These are phyloP conservation scores for Umbelopsis ramanniana DNA, from an alignment of 192 early-diverging fungal genomes.

Conservation along the genomic window DNA sequence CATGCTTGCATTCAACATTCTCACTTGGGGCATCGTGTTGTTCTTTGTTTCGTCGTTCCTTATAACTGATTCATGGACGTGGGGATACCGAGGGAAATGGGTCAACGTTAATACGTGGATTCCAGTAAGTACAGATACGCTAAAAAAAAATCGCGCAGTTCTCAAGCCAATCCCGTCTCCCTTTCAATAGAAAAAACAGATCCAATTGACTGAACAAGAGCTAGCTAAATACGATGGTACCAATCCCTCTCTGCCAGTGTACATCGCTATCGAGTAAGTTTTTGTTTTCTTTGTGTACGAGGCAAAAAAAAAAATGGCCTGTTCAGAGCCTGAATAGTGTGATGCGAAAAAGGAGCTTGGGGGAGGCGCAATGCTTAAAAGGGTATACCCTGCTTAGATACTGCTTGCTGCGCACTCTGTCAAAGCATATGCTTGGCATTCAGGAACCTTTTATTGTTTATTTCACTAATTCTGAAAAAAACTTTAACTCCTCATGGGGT, in stretches of 20 bases:
- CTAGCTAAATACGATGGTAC: constrained; percentile 84
- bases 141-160: background rate
- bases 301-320: background rate
- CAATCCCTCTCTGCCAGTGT: constrained; percentile 80
- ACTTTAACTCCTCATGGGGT: background rate
- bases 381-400: constrained; percentile 9
- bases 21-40: constrained; percentile 38
- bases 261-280: constrained; percentile 83
- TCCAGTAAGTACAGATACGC: constrained; percentile 51
- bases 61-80: constrained; percentile 77
- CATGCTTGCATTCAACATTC: background rate
- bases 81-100: constrained; percentile 75
- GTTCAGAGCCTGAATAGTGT: background rate
- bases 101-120: constrained; percentile 72
- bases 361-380: background rate
- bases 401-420: background rate
- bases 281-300: too few relatives aligned
- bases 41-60: constrained; percentile 64
- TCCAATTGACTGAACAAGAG: constrained; percentile 76
- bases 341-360: background rate
- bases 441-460: constrained; percentile 19
- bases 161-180: background rate
- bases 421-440: background rate
- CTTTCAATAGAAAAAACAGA: constrained; percentile 49
- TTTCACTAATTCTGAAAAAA: background rate